phyloP scores from a whole-genome alignment of 495 filamentous ascomycete genomes.

The Penicillium pancosmium region DNA sequence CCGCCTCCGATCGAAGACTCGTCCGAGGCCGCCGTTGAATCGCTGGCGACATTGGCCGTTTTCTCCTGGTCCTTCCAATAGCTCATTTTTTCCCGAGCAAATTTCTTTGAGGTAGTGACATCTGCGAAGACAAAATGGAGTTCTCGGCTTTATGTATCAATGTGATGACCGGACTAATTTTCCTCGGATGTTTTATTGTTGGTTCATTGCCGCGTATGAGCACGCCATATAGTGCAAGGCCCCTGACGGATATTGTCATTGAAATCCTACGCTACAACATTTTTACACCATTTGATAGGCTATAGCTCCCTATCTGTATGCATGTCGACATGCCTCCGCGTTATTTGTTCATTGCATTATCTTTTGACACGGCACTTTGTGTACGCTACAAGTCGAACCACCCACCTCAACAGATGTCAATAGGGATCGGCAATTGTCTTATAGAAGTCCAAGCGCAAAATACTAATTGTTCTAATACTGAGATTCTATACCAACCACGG shows the following conservation, averaged over 20 bases:
- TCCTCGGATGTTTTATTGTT: background rate
- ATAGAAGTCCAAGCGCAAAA: no score
- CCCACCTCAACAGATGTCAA: no score
- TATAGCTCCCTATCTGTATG: background rate
- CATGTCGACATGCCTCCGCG: background rate
- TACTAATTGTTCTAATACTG: no score
- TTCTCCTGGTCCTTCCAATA: conserved; percentile 13
- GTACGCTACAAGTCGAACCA: no score
- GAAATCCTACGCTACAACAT: background rate
- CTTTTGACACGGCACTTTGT: no score
- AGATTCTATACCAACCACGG: no score
- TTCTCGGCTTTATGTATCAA: background rate
- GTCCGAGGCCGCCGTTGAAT: conserved; percentile 1
- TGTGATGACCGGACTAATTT: background rate
- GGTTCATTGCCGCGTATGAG: conserved; percentile 6
- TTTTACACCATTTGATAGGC: background rate
- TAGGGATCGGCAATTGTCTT: no score
- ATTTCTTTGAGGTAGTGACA: background rate
- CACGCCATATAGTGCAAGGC: conserved; percentile 12
- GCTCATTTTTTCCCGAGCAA: background rate
- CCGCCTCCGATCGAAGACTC: conserved; percentile 37
- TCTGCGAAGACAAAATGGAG: background rate
- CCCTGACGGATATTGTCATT: background rate
- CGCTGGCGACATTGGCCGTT: background rate
- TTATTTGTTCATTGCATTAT: background rate